phyloP scores from a whole-genome alignment of 768 basidiomycete species.

The Suillus plorans region DNA sequence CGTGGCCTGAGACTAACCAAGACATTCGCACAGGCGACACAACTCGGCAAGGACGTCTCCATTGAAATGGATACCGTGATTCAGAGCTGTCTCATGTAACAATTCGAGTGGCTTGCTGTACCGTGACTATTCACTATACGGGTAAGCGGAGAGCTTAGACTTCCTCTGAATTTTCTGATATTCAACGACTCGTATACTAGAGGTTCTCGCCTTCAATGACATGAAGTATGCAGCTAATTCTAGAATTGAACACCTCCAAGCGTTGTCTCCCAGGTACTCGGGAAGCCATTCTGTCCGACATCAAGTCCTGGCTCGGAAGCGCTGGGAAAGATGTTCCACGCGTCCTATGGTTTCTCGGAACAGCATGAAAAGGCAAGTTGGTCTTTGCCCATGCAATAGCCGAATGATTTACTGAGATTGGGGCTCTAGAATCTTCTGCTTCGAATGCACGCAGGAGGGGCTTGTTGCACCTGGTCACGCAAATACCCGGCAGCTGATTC shows the following conservation, averaged over 20 bases:
- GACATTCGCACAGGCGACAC: not conserved
- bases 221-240: not conserved
- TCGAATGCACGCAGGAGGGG: constrained; percentile 5
- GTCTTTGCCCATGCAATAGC: constrained; percentile 15
- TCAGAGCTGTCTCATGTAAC: not conserved
- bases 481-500: constrained; percentile 8
- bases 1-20: not conserved
- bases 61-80: not conserved
- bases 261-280: constrained; percentile 22
- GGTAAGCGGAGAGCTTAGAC: not conserved
- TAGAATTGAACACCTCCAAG: not conserved
- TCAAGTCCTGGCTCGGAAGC: constrained; percentile 23
- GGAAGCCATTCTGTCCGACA: constrained; percentile 20
- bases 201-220: not conserved
- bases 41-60: not conserved
- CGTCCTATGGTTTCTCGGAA: constrained; percentile 15
- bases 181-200: not conserved
- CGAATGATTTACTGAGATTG: constrained; percentile 2
- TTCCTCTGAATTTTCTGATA: not conserved
- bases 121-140: not conserved
- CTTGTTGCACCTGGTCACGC: too few relatives aligned
- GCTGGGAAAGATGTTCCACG: not conserved
- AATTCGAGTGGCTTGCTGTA: not conserved
- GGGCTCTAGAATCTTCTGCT: constrained; percentile 19
- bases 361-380: constrained; percentile 25